Conservation (phyloP, 352 stramenopile genomes). For the Phytophthora ohioensis region DNA sequence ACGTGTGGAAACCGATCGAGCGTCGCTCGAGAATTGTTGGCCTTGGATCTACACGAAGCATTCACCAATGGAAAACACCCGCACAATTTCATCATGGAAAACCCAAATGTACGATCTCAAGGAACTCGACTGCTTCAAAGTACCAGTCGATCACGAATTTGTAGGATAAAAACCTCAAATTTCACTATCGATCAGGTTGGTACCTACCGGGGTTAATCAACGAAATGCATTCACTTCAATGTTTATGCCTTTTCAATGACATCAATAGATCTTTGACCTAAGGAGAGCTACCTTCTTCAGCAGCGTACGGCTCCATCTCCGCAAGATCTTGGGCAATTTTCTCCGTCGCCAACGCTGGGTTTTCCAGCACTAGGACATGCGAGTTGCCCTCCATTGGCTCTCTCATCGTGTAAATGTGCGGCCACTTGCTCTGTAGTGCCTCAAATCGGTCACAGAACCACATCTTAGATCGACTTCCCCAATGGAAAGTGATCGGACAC, state of each 20-base stretch:
- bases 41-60: no score
- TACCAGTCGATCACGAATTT: no score
- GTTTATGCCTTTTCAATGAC: not conserved
- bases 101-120: no score
- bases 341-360: conserved; percentile 45
- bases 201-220: no score
- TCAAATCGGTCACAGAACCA: conserved; percentile 48
- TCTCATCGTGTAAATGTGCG: conserved; percentile 51
- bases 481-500: conserved; percentile 53
- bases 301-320: conserved; percentile 33
- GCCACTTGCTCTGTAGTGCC: conserved; percentile 34
- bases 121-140: no score
- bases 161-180: no score
- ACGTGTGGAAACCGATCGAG: no score
- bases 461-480: conserved; percentile 56
- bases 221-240: not conserved
- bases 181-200: no score
- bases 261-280: conserved; percentile 1
- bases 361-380: conserved; percentile 63
- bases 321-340: conserved; percentile 51
- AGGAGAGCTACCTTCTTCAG: conserved; percentile 2
- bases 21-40: no score
- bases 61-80: no score
- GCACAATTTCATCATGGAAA: no score
- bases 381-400: conserved; percentile 49